Conservation (phyloP, 116 monocot species). For the Trichopus zeylanicus region DNA sequence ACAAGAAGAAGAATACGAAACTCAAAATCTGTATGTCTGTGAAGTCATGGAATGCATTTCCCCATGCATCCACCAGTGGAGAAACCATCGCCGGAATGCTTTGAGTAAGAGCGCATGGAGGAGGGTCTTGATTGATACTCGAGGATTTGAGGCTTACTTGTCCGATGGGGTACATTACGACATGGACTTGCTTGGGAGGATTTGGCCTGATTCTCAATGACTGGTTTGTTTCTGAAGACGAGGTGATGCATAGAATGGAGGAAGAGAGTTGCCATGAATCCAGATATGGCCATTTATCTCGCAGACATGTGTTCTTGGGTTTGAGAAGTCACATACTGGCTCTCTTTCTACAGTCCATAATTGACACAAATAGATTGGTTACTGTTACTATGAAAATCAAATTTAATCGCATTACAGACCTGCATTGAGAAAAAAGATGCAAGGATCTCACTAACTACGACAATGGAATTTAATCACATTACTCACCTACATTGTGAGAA, state of each 20-base stretch:
- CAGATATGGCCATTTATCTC: constrained; percentile 30
- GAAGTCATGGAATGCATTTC: constrained; percentile 6
- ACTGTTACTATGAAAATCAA: too few relatives aligned
- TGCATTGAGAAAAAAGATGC: too few relatives aligned
- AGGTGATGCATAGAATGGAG: constrained; percentile 14
- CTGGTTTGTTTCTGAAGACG: constrained; percentile 7
- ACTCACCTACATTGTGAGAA: too few relatives aligned
- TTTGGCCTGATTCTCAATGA: constrained; percentile 39
- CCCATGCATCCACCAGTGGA: constrained; percentile 8
- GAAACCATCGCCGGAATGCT: constrained; percentile 21
- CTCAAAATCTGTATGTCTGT: background rate
- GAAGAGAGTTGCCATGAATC: constrained; percentile 28
- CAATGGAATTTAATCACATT: too few relatives aligned
- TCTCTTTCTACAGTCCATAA: constrained; percentile 2
- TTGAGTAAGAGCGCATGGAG: constrained; percentile 4
- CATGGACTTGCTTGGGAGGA: constrained; percentile 44
- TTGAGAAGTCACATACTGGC: constrained; percentile 19
- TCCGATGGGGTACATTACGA: too few relatives aligned
- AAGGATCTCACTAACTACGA: too few relatives aligned
- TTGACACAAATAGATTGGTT: background rate
- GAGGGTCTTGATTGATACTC: background rate
- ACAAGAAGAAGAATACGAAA: too few relatives aligned
- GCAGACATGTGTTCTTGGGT: constrained; percentile 12
- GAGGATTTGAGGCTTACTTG: constrained; percentile 19
- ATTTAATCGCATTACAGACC: too few relatives aligned